Base-by-base conservation (phyloP, 2,329 filamentous ascomycete genomes). In the Elsinoe perseae region DNA sequence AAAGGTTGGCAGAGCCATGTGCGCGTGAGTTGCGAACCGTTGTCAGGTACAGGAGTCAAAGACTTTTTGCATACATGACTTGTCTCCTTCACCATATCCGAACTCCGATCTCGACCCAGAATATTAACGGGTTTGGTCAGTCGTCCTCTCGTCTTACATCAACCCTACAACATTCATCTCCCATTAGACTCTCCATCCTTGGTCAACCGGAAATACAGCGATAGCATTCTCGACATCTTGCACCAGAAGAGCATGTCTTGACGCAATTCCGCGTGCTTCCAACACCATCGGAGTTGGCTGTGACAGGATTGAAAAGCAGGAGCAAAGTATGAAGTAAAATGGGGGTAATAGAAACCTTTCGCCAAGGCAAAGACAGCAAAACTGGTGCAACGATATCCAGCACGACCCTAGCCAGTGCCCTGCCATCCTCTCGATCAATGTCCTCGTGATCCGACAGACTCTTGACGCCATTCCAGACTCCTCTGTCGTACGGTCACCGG, bases 281-380 rank as follows among this genome's bases (percentile, higher is more conserved):
- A 23, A 44, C 52, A 36, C 18, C 10, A 27, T 28, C 52, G 36
- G 53, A 46, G 40, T 36, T 42, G 53, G 28, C 18, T 36, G 53
- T 36, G 23, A 48, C 40, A 44, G 40, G 40, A 44, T 30, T 46
- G 40, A 36, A 46, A 48, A 44, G 38, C 36, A 56, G 38, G 34
- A 48, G 53, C 23, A 44, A 46, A 46, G 16, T 20, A 56, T 56
- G 36, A 56, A 46, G 53, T 56, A 56, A 56, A 56, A 56, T 56
- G 53, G 40, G 38, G 38, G 53, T 56, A 56, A 56, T 56, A 48
- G 53, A 56, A 56, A 56, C 36, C 38, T 23, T 8, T 9, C 53
- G 53, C 52, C 40, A 44, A 44, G 40, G 16, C 14, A 23, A 18
- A 48, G 16, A 43, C 21, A 12, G 21, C 32, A 16, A 16, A 32